Evolutionary conservation across 345 rosid genomes (phyloP).

Genomic region (Eucalyptus paniculata): DNA sequence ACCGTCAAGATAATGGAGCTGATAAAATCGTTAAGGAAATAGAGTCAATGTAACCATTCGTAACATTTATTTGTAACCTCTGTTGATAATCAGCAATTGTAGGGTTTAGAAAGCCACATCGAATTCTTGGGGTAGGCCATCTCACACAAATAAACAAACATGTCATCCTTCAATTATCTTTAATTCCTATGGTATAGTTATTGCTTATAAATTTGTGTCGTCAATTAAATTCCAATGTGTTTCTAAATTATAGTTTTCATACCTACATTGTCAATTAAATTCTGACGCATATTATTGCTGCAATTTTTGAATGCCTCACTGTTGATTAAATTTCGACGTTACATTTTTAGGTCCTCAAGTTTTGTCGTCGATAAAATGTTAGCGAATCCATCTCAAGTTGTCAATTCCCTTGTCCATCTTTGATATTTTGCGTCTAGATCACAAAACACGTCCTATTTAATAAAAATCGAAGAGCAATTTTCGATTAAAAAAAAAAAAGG

Average conservation of each 20-base stretch:
- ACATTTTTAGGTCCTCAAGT: too few species aligned
- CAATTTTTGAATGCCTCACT: too few species aligned
- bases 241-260: too few species aligned
- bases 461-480: neutral
- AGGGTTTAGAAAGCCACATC: neutral
- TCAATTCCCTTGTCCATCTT: neutral
- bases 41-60: neutral
- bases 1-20: too few species aligned
- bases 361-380: too few species aligned
- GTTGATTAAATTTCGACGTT: fast-evolving
- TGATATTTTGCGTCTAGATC: neutral
- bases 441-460: neutral
- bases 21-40: neutral
- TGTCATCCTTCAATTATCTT: neutral
- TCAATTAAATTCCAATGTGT: neutral
- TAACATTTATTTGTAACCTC: neutral
- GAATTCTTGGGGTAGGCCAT: neutral
- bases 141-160: neutral
- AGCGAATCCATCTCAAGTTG: neutral
- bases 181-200: too few species aligned
- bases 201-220: fast-evolving
- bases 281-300: too few species aligned
- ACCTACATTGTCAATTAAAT: too few species aligned
- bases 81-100: fast-evolving
- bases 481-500: too few species aligned